Evolutionary conservation across 2,329 filamentous ascomycete genomes (phyloP).

Genomic region (Aspergillus oerlinghausenensis): DNA sequence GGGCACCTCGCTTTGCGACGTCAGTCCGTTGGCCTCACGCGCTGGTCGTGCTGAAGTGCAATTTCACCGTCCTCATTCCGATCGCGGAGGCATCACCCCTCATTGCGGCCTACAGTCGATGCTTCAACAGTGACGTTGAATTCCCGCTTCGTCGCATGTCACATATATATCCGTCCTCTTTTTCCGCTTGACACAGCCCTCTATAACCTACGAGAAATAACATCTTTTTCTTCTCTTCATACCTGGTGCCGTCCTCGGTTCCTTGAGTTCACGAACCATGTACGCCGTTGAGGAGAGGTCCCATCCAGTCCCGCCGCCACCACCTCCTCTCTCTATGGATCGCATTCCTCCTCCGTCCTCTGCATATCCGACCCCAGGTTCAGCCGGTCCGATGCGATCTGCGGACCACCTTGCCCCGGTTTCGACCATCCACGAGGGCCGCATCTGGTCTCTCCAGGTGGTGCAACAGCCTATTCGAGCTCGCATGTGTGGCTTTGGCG

Average conservation of each 20-base stretch:
- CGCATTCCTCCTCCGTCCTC: conserved; percentile 34
- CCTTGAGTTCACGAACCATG: conserved; percentile 29
- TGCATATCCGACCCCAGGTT: conserved; percentile 32
- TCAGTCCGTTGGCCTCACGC: not conserved
- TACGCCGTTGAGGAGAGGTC: conserved; percentile 36
- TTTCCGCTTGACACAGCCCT: conserved; percentile 4
- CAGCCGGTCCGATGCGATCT: conserved; percentile 27
- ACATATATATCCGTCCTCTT: conserved; percentile 7
- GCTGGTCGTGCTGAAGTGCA: conserved; percentile 2
- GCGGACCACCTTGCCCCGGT: conserved; percentile 36
- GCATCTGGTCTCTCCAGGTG: conserved; percentile 63
- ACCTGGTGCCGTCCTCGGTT: conserved; percentile 18
- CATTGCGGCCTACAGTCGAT: conserved; percentile 20
- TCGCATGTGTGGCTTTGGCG: conserved; percentile 97
- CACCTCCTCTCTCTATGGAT: conserved; percentile 38
- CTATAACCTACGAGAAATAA: conserved; percentile 1
- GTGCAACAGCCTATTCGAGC: conserved; percentile 89
- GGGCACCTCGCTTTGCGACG: not conserved
- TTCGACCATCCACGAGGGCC: conserved; percentile 39
- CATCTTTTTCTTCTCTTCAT: conserved; percentile 4
- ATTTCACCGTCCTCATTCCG: conserved; percentile 5
- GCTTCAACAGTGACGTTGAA: conserved; percentile 14
- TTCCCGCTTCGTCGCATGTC: conserved; percentile 19
- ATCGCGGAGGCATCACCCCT: conserved; percentile 9
- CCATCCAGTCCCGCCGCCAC: conserved; percentile 31